Percentiles rank a stretch among this genome's conserved stretches.
Evolutionary conservation across 2,329 filamentous ascomycete genomes (phyloP).

Genomic region (Hymenoscyphus fraxineus): DNA sequence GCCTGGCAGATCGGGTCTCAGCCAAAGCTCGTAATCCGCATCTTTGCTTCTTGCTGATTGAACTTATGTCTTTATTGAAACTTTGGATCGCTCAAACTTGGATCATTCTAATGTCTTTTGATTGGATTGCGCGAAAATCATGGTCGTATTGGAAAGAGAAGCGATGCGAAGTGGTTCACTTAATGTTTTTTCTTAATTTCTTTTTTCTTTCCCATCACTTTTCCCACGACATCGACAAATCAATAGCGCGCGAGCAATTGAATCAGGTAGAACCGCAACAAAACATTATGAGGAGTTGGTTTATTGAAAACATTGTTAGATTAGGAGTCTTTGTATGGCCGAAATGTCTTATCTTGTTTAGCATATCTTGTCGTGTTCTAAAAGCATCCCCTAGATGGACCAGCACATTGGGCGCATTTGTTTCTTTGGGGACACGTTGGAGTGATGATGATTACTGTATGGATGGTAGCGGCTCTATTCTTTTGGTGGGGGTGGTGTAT

Average conservation of each 20-base stretch:
- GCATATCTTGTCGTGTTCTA: background rate
- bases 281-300: constrained; percentile 1
- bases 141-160: background rate
- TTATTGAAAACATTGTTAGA: background rate
- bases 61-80: background rate
- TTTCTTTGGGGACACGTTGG: background rate
- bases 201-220: background rate
- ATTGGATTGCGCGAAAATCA: background rate
- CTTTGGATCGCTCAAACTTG: constrained; percentile 6
- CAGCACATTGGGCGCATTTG: background rate
- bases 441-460: background rate
- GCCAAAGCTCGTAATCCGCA: constrained; percentile 20
- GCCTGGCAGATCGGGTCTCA: constrained; percentile 36
- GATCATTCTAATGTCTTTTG: background rate
- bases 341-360: background rate
- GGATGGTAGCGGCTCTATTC: background rate
- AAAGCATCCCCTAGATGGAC: background rate
- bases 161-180: background rate
- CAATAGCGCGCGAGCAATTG: background rate
- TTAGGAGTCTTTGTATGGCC: background rate
- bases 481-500: background rate
- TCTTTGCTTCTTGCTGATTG: background rate
- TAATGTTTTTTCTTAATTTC: background rate
- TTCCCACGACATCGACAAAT: background rate
- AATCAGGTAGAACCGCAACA: background rate